Evolutionary conservation across 2,329 filamentous ascomycete species (phyloP).

Genomic region (Sporothrix curviconia): DNA sequence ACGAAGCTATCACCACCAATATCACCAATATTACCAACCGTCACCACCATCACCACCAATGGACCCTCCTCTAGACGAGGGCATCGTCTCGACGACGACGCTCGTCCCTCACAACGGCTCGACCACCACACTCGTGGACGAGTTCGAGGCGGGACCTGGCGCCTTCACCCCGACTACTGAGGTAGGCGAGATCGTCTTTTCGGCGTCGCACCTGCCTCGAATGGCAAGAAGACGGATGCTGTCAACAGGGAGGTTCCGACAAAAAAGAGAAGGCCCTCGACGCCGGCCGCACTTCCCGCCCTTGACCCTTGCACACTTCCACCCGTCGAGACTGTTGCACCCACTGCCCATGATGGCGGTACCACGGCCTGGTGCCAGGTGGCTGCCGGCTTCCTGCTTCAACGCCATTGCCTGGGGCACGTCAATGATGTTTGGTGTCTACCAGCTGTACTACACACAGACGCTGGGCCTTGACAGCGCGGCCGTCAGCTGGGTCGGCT

Average conservation of each 20-base stretch:
- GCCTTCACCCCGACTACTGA: not conserved
- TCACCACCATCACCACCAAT: not conserved
- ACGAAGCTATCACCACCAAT: not conserved
- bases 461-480: constrained; percentile 28
- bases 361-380: constrained; percentile 45
- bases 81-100: not conserved
- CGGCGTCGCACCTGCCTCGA: not conserved
- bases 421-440: constrained; percentile 42
- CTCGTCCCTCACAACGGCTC: constrained; percentile 4
- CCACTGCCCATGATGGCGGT: constrained; percentile 42
- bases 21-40: not conserved
- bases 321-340: too few relatives aligned
- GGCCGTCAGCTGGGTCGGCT: constrained; percentile 44
- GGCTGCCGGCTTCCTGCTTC: constrained; percentile 39
- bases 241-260: not conserved
- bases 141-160: not conserved
- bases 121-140: constrained; percentile 12
- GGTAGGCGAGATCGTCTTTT: not conserved
- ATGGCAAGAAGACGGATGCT: not conserved
- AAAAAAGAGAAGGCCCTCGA: not conserved
- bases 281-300: not conserved
- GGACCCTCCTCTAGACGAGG: not conserved
- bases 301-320: too few relatives aligned
- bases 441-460: constrained; percentile 39
- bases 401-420: constrained; percentile 47